Base-by-base conservation (phyloP, 2,329 filamentous ascomycete genomes). In the Colletotrichum melonis region DNA sequence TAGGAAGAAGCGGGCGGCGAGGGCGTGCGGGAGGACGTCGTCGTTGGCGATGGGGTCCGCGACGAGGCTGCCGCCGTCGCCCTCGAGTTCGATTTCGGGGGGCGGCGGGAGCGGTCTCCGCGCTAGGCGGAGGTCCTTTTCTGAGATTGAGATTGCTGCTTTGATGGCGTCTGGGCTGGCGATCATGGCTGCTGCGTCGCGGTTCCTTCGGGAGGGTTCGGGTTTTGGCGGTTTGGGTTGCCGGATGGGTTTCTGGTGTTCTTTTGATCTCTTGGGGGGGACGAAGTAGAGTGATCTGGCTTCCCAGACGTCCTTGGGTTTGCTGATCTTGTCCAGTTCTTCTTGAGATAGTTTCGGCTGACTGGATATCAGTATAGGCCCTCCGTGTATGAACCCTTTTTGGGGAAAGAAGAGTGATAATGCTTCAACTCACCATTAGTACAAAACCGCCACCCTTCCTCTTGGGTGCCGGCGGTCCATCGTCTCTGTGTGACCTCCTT, bases 231-330 rank as follows among this genome's bases (percentile, higher is more conserved):
- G 28, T 7, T 35, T 63, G 28, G 60, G 60, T 16, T 52, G 5
- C 19, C n/a, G 12, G 11, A 35, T 16, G 8, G 55, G 63, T 54
- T n/a, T 55, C 42, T 56, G 68, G 19, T 56, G 63, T 22, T 60
- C 12, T 19, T 67, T 55, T 24, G 63, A 49, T 26, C 69, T 69
- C 54, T 42, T 64, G 2, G 67, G 66, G 12, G 68, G 68, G 1
- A 24, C 24, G 57, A 67, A 74, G 54, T 54, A 74, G 35, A 74
- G 35, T 1, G 69, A 67, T 14, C 63, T 72, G 3, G 72, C 58
- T 11, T 67, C 35, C 56, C 62, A 72, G 22, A 74, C n/a, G 24
- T 63, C 57, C 5, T 63, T 28, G 16, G 38, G 6, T 5, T 32
- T 73, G 55, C 42, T 35, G 28, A 73, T 65, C 22, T 73, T 73